Evolutionary conservation across 2,329 filamentous ascomycete species (phyloP).

Genomic region (Talaromyces rugulosus): DNA sequence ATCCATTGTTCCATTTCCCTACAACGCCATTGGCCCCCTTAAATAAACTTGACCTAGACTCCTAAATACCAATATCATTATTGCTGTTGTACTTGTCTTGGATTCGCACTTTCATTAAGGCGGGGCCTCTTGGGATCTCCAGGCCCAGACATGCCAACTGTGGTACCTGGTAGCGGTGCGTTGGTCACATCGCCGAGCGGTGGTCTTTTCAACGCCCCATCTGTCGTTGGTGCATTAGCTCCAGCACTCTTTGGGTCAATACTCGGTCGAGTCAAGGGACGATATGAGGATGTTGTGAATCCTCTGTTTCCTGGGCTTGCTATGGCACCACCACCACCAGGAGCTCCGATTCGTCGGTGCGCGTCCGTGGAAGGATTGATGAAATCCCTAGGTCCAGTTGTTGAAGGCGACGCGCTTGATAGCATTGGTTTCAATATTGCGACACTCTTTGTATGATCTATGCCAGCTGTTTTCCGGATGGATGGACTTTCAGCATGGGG

Average conservation of each 20-base stretch:
- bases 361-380: conserved; percentile 33
- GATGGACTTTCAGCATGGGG: conserved; percentile 75
- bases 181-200: conserved; percentile 46
- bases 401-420: conserved; percentile 21
- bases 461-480: conserved; percentile 80
- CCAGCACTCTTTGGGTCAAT: conserved; percentile 23
- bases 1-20: neutral
- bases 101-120: conserved; percentile 19
- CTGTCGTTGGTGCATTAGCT: conserved; percentile 19
- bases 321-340: conserved; percentile 20
- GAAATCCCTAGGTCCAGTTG: conserved; percentile 28
- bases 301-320: conserved; percentile 31
- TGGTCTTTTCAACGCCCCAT: conserved; percentile 35
- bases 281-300: conserved; percentile 37
- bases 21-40: neutral
- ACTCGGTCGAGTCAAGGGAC: conserved; percentile 42
- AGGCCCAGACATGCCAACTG: conserved; percentile 18
- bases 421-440: conserved; percentile 57
- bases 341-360: conserved; percentile 33
- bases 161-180: conserved; percentile 23
- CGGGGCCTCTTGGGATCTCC: conserved; percentile 30
- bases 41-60: neutral
- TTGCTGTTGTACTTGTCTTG: conserved; percentile 15
- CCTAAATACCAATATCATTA: conserved; percentile 2
- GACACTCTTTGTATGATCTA: conserved; percentile 75